Base-by-base conservation (phyloP, 2,329 filamentous ascomycete species). In the Diplocarpon mali region DNA sequence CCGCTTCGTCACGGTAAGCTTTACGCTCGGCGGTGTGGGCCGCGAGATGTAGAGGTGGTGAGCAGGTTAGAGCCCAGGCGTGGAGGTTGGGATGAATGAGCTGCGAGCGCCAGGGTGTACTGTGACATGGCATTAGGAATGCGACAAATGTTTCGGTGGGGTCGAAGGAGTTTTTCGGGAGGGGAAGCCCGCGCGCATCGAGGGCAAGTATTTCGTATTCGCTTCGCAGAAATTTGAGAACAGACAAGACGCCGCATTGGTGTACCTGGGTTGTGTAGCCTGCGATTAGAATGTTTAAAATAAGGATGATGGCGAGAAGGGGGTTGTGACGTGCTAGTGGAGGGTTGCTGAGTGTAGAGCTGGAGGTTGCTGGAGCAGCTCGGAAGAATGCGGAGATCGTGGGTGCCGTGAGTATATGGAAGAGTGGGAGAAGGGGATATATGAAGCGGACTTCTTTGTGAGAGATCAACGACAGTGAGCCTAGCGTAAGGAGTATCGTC, bases 381-480 rank as follows among this genome's bases (percentile, higher is more conserved):
- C 53, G 45, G 62, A 90, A 87, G 66, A 85, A 88, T 8, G 69
- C 63, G 2, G 75, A 69, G 13, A 85, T 65, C 2, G 78, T 72
- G 0, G 78, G 75, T 0, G 87, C 86, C 1, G 85, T 78, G 32
- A 96, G 69, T 50, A 95, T 68, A 61, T 92, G 86, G 6, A 98
- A 73, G n/a, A 81, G 73, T 1, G 92, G 90, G 1, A 96, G 73
- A 14, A 98, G 73, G 1, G 92, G 90, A 58, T 94, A 95, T 54
- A 96, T 85, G 68, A 98, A 98, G 58, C 92, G 86, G 56, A 95
- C 85, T 70, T 98, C 92, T 64, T 98, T 98, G 67, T 98, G 92
- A 1, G 87, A 80, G 53, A 96, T 85, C 38, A 85, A 60, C 1
- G 86, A 94, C 29, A 96, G 72, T 2, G 70, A 63, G 1, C 67